phyloP scores from a whole-genome alignment of 2,329 filamentous ascomycete genomes.

The Diaporthe vaccinii region DNA sequence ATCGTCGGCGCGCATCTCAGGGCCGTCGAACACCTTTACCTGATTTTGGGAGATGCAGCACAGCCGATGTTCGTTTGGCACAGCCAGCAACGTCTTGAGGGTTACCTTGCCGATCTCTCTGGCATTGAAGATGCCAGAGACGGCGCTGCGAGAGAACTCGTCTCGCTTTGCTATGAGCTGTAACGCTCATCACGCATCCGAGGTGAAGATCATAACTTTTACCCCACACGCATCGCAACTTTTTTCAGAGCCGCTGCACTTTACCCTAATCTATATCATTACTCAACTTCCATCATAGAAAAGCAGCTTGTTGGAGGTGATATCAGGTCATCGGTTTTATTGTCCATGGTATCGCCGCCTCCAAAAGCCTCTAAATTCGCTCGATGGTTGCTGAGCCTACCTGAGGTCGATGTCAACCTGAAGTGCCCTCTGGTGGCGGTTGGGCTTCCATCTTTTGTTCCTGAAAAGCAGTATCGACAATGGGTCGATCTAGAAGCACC shows the following conservation, averaged over 20 bases:
- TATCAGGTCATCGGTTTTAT: not conserved
- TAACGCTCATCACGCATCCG: not conserved
- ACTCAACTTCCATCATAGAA: not conserved
- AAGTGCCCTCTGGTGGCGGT: not conserved
- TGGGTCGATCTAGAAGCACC: too few relatives aligned
- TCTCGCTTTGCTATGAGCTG: not conserved
- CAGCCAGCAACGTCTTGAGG: not conserved
- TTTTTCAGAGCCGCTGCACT: not conserved
- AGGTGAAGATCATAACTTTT: fast-evolving
- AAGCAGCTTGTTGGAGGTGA: not conserved
- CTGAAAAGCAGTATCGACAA: too few relatives aligned
- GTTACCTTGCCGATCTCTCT: not conserved
- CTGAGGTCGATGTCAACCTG: not conserved
- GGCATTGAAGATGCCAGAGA: not conserved
- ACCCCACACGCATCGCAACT: not conserved
- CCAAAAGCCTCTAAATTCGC: not conserved
- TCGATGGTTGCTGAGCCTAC: not conserved
- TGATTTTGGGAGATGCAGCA: not conserved
- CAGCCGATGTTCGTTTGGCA: too few relatives aligned
- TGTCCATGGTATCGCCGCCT: too few relatives aligned
- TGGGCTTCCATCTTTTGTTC: too few relatives aligned
- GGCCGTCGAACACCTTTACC: not conserved
- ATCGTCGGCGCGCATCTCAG: not conserved
- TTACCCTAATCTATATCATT: not conserved
- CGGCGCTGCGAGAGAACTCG: not conserved